Conservation (phyloP, 768 basidiomycete genomes). For the Phlegmacium glaucopus region DNA sequence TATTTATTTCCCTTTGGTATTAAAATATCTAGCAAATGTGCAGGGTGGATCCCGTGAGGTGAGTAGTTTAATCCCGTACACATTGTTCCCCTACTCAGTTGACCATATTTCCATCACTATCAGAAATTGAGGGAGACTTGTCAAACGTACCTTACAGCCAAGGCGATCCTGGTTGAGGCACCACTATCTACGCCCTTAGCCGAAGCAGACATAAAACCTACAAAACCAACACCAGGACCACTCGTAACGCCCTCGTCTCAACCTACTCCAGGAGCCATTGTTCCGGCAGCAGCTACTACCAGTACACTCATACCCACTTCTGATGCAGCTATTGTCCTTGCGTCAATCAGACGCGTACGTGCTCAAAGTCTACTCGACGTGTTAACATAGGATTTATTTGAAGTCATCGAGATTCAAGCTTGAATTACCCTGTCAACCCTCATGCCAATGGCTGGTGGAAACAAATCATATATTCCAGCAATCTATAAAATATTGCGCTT, state of each 20-base stretch:
- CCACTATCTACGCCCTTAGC: neutral
- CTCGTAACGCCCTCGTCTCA: neutral
- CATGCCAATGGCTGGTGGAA: too few relatives aligned
- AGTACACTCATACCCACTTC: neutral
- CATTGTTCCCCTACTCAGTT: neutral
- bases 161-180: constrained; percentile 3
- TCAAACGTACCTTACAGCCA: constrained; percentile 12
- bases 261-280: constrained; percentile 3
- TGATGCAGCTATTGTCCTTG: neutral
- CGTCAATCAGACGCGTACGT: constrained; percentile 10
- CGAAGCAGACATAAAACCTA: neutral
- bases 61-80: neutral
- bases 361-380: constrained; percentile 16
- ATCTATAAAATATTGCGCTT: too few relatives aligned
- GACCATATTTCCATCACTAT: neutral
- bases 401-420: too few relatives aligned
- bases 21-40: constrained; percentile 18
- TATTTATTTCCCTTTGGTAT: constrained; percentile 18
- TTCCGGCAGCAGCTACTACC: neutral
- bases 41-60: constrained; percentile 24
- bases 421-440: too few relatives aligned
- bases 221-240: constrained; percentile 3
- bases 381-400: neutral
- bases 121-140: constrained; percentile 21
- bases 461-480: too few relatives aligned